Conservation (phyloP, 352 stramenopile genomes). For the Globisporangium camurandrum region DNA sequence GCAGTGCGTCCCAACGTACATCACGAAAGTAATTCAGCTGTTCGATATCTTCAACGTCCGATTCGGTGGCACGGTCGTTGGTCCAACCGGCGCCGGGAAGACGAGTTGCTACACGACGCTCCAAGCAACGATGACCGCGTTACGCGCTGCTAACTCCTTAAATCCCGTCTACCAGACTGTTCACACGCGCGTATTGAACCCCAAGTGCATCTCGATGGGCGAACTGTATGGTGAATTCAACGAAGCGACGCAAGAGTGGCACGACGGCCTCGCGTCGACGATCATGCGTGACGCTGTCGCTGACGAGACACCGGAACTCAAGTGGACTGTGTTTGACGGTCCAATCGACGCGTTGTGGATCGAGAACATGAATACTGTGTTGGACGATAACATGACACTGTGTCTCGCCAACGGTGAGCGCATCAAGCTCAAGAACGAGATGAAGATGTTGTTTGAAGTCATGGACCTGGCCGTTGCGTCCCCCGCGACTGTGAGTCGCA, state of each 20-base stretch:
- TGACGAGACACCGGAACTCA: slow-evolving; percentile 53
- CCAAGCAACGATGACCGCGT: slow-evolving; percentile 78
- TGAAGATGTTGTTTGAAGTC: slow-evolving; percentile 94
- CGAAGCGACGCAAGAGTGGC: slow-evolving; percentile 87
- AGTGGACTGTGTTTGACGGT: slow-evolving; percentile 92
- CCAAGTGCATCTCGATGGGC: slow-evolving; percentile 81
- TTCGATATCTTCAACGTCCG: slow-evolving; percentile 93
- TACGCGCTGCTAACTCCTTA: slow-evolving; percentile 42
- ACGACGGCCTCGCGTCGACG: slow-evolving; percentile 73
- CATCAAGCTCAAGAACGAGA: slow-evolving; percentile 84
- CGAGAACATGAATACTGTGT: slow-evolving; percentile 94
- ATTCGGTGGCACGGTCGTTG: slow-evolving; percentile 87
- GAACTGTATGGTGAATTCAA: slow-evolving; percentile 86
- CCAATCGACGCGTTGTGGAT: slow-evolving; percentile 95
- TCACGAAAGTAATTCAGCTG: slow-evolving; percentile 91
- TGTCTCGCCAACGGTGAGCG: slow-evolving; percentile 91
- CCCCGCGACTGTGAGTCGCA: slow-evolving; percentile 83
- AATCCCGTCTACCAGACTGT: slow-evolving; percentile 85
- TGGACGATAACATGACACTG: slow-evolving; percentile 94
- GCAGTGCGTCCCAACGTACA: slow-evolving; percentile 72
- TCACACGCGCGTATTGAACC: slow-evolving; percentile 62
- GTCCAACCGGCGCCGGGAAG: slow-evolving; percentile 78
- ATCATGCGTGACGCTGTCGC: slow-evolving; percentile 74
- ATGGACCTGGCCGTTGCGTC: slow-evolving; percentile 90
- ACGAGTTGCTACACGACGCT: slow-evolving; percentile 86